Evolutionary conservation across 345 rosid genomes (phyloP).

Genomic region (Erodium maritimum): DNA sequence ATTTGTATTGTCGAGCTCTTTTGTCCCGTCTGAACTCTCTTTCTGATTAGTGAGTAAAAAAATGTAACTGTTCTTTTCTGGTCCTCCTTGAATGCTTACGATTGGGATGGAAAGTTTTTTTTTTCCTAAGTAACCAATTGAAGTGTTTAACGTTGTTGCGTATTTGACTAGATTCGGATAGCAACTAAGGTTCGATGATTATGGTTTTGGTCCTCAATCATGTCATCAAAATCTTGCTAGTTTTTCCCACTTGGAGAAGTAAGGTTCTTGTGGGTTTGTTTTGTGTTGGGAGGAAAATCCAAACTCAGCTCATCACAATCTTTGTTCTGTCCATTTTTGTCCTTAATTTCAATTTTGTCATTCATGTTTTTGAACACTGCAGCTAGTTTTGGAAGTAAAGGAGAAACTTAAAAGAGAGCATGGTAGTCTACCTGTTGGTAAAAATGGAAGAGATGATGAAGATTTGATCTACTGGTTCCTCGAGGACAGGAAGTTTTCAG

Average conservation of each 20-base stretch:
- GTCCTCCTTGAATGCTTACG: neutral
- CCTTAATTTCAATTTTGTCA: neutral
- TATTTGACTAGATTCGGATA: neutral
- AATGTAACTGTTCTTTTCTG: neutral
- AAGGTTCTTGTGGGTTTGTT: neutral
- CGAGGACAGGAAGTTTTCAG: constrained; percentile 58
- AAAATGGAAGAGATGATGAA: constrained; percentile 87
- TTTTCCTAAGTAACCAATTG: neutral
- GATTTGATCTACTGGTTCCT: constrained; percentile 85
- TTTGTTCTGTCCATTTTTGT: neutral
- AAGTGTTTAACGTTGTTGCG: neutral
- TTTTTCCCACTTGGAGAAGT: no score
- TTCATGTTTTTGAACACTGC: constrained; percentile 12
- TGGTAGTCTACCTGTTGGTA: constrained; percentile 56
- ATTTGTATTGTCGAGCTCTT: neutral
- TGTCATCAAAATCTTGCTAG: no score
- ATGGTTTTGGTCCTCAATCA: neutral
- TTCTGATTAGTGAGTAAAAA: no score
- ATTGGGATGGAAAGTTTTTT: neutral
- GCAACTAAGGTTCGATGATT: neutral
- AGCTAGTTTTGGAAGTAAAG: constrained; percentile 75
- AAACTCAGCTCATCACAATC: neutral
- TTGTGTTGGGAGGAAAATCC: neutral
- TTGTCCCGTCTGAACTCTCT: no score
- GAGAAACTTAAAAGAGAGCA: constrained; percentile 51